Base-by-base conservation (phyloP, 1,284 basidiomycete genomes). In the Ustilago trichophora region DNA sequence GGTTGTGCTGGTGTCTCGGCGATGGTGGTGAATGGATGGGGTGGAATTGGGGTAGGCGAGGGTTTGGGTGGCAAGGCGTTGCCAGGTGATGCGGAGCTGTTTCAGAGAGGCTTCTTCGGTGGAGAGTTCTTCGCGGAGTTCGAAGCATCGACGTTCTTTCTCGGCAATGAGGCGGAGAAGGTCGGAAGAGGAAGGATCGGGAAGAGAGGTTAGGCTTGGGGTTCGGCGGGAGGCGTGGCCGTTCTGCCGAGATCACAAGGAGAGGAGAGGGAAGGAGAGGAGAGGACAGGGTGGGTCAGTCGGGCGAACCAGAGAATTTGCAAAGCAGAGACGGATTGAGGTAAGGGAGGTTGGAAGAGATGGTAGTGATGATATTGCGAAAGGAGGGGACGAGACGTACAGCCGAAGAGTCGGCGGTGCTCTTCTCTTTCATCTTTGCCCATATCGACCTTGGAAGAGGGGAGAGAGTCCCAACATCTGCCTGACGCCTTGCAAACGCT, bases 121-220 rank as follows among this genome's bases (percentile, higher is more conserved):
- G 19, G 48, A 8, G 26, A 69, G 59, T 50, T 69, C 55, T 59
- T 82, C 81, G 35, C 81, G 63, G 16, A 82, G 52, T 26, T 82
- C 81, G 42, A 82, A 63, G 26, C 79, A 80, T 22, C 75, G 76
- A 12, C 80, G 62, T 60, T 82, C 81, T 55, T 81, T 80, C 56
- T 77, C 80, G 13, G 81, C 81, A 15, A 82, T 81, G 29, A 74
- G 68, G 33, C 65, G 74, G 9, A 82, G 52, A 6, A 82, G 51
- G 27, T 81, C 77, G 21, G 37, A 32, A 6, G 51, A 38, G 36
- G 33, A 6, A 25, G 44, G 10, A 37, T 6, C 10, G n/a, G 21
- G 12, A 0, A 27, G 16, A 15, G 45, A 43, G 31, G 26, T 32
- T 29, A 40, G 33, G 40, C 53, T 47, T 24, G 37, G 42, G 3